Evolutionary conservation across 352 stramenopile genomes (phyloP).

Genomic region (Pythium brachiatum): DNA sequence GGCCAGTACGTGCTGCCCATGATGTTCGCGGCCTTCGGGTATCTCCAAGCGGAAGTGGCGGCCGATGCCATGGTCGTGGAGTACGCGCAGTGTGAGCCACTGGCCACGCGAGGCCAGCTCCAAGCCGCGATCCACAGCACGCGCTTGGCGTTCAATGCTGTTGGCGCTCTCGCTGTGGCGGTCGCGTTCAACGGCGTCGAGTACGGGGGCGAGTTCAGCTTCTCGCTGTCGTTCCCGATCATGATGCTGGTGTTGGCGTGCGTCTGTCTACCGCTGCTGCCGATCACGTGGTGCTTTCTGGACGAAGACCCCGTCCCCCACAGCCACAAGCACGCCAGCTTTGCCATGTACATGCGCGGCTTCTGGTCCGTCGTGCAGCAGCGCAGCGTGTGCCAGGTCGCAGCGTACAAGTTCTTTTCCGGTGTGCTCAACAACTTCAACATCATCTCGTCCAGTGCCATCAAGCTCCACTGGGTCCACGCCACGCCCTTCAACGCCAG

Average conservation of each 20-base stretch:
- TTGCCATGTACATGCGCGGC: conserved; percentile 23
- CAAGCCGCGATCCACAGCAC: conserved; percentile 61
- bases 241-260: conserved; percentile 22
- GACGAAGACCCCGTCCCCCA: conserved; percentile 21
- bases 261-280: conserved; percentile 20
- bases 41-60: conserved; percentile 53
- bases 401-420: conserved; percentile 28
- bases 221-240: conserved; percentile 21
- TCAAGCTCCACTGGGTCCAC: conserved; percentile 26
- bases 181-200: conserved; percentile 25
- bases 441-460: conserved; percentile 13
- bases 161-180: conserved; percentile 46
- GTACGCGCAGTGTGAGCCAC: conserved; percentile 49
- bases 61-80: conserved; percentile 66
- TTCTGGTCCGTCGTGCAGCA: conserved; percentile 30
- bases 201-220: conserved; percentile 29
- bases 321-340: neutral
- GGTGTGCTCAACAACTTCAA: conserved; percentile 27
- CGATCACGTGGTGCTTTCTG: conserved; percentile 31
- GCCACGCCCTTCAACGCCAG: conserved; percentile 23
- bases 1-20: conserved; percentile 60
- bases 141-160: conserved; percentile 42
- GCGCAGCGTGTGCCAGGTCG: conserved; percentile 30
- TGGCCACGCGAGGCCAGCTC: conserved; percentile 42
- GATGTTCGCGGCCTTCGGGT: conserved; percentile 72